Evolutionary conservation across 2,329 filamentous ascomycete species (phyloP).

Genomic region (Clarireedia homoeocarpa): DNA sequence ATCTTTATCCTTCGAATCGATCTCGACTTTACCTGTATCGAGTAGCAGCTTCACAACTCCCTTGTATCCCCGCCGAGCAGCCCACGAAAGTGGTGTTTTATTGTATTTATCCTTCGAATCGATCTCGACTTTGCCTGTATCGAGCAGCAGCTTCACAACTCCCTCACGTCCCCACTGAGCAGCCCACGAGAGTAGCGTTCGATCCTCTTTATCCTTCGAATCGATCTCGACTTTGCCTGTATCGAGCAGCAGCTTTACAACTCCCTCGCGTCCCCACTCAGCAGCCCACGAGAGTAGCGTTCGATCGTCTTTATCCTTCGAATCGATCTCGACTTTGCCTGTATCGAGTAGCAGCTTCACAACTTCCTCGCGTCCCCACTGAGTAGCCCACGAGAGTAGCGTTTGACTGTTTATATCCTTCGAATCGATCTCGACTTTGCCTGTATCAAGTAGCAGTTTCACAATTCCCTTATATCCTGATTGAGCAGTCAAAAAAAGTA

Average conservation of each 20-base stretch:
- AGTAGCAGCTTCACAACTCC: not conserved
- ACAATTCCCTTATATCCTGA: conserved; percentile 3
- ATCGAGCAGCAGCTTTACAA: too few species aligned
- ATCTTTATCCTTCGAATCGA: too few species aligned
- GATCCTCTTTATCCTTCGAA: too few species aligned
- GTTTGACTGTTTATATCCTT: not conserved
- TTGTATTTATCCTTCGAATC: too few species aligned
- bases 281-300: not conserved
- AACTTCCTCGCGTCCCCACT: not conserved
- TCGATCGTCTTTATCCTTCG: not conserved
- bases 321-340: not conserved
- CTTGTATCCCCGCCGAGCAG: not conserved
- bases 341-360: not conserved
- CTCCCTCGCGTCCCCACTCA: too few species aligned
- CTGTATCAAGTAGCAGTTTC: conserved; percentile 3
- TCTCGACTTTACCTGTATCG: not conserved
- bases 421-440: not conserved
- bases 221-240: too few species aligned
- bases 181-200: too few species aligned
- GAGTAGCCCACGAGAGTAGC: not conserved
- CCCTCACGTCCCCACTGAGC: too few species aligned
- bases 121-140: too few species aligned
- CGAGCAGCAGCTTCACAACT: too few species aligned
- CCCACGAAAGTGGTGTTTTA: too few species aligned
- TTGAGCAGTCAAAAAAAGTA: conserved; percentile 4